Percentiles rank a stretch among this genome's conserved stretches.
Evolutionary conservation across 1,139 yeast species (phyloP).

Genomic region (Saccharomyces hybrid): DNA sequence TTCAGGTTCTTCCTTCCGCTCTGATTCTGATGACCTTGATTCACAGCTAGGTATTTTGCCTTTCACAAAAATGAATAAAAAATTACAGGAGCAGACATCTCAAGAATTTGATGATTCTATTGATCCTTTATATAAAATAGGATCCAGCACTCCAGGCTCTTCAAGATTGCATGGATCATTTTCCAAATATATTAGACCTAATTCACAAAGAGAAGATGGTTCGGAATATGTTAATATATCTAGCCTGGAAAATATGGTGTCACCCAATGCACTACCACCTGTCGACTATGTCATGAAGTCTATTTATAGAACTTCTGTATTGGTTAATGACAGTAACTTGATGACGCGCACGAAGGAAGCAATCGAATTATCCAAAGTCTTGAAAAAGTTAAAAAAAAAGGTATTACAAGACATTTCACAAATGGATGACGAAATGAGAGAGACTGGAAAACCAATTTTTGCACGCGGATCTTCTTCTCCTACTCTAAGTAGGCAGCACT

Average conservation of each 20-base stretch:
- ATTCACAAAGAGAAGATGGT: neutral
- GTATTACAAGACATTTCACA: constrained; percentile 1
- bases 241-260: constrained; percentile 40
- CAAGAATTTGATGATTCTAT: constrained; percentile 5
- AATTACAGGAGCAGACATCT: constrained; percentile 2
- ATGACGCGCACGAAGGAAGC: constrained; percentile 56
- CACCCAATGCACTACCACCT: constrained; percentile 48
- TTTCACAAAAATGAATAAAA: constrained; percentile 3
- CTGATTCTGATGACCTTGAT: constrained; percentile 5
- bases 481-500: neutral
- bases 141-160: neutral
- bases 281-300: constrained; percentile 48
- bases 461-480: neutral
- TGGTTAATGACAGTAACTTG: constrained; percentile 56
- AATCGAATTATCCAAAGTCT: constrained; percentile 44
- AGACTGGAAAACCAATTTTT: constrained; percentile 1
- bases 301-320: constrained; percentile 51
- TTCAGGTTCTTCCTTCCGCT: neutral
- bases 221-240: neutral
- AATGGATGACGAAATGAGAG: constrained; percentile 2
- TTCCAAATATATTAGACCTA: neutral
- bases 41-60: constrained; percentile 2
- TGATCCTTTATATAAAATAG: constrained; percentile 2
- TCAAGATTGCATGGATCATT: neutral
- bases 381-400: constrained; percentile 32